These are phyloP conservation scores for Vaccinium vitisidaea DNA, from an alignment of 148 eudicot species.

Conservation along the genomic window DNA sequence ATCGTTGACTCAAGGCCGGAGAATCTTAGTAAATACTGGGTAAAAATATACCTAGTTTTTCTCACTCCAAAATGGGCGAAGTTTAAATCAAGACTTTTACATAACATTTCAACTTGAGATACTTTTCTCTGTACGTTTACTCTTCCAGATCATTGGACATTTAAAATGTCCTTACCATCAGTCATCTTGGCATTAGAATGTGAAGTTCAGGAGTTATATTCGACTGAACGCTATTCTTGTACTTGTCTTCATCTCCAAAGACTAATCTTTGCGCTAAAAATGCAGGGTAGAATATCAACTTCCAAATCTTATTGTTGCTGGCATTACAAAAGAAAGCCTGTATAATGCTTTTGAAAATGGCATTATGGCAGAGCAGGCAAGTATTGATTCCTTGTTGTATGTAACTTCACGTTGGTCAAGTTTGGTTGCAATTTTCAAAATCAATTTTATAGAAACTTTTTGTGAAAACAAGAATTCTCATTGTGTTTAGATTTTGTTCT, in stretches of 20 bases:
- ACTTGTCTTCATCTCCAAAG: not conserved
- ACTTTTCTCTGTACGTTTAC: constrained; percentile 1
- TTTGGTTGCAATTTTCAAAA: not conserved
- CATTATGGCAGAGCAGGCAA: constrained; percentile 88
- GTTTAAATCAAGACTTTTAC: not conserved
- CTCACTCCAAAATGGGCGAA: not conserved
- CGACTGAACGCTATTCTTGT: not conserved
- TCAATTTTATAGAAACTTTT: not conserved
- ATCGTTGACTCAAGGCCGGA: not conserved
- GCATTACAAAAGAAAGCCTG: constrained; percentile 85
- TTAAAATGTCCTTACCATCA: not conserved
- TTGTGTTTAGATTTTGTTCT: not conserved
- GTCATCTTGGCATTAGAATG: not conserved
- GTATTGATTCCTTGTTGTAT: constrained; percentile 10
- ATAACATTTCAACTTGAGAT: not conserved
- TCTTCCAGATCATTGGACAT: not conserved
- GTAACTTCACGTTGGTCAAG: not conserved
- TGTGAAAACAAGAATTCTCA: not conserved
- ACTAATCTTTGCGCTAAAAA: constrained; percentile 13
- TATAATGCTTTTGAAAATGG: constrained; percentile 85
- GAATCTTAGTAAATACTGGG: not conserved
- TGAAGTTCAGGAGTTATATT: not conserved
- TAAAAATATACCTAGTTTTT: not conserved
- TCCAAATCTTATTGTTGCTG: constrained; percentile 84
- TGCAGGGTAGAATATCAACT: constrained; percentile 93